Evolutionary conservation across 2,329 filamentous ascomycete genomes (phyloP), one percentile per base, ranked within the genome.

Genomic region (Fusarium aywerte): DNA sequence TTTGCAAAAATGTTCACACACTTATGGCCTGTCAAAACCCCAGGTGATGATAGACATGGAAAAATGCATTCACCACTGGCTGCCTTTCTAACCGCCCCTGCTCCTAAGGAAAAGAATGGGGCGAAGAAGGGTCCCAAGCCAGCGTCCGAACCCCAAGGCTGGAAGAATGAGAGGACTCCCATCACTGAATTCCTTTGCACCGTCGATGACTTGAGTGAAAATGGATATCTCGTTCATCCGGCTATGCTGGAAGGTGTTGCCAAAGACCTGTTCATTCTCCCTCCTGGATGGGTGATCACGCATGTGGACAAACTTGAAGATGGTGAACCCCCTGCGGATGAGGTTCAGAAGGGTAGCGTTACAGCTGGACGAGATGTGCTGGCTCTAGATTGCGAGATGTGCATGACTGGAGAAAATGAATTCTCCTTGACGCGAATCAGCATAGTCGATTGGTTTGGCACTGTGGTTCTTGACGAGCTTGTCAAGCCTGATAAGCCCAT

Each of bases 311-410:
- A 78, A 39, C 79, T 93, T 9, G 86, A 89, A 44, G 90, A 92
- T 31, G 92, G 89, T 4, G 78, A 86, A 47, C 84, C 90, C 8
- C 87, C 90, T 4, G 90, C 93, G 49, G 77, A 79, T 7, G 87
- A 93, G 53, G 88, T 97, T 59, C 84, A 97, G 77, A 81, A 89
- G 70, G 95, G 93, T 55, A 95, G 93, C 77, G 81, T 97, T 58
- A 96, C 93, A 1, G 92, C 88, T 29, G 96, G 94, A 33, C 88
- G 93, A 65, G 86, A 90, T 35, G 82, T 97, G 12, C 82, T 96
- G 47, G 90, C 93, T 2, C 83, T 99, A 54, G 96, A 99, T 76
- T 99, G 96, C 79, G 96, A 99, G 79, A 99, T 99, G 96, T 97
- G 94, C 76, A 89, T 93, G 80, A 96, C 93, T 4, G 91, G 90